phyloP scores from a whole-genome alignment of 768 basidiomycete genomes.

The Myochromella boudieri region DNA sequence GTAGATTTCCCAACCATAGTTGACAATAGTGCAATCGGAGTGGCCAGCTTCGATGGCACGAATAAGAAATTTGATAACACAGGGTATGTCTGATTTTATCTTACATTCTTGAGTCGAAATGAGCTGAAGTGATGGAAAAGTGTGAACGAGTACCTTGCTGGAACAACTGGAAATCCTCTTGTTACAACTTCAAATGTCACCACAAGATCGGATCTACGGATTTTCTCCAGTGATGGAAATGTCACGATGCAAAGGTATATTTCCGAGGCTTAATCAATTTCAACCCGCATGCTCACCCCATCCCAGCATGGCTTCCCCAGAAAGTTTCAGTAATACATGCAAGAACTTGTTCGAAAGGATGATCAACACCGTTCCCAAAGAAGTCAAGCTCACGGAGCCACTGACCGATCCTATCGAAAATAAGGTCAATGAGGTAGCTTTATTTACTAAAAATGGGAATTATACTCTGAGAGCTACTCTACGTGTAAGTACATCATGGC shows the following conservation, averaged over 20 bases:
- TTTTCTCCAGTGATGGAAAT: slow-evolving; percentile 1
- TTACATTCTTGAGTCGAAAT: too few species aligned
- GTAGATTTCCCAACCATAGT: slow-evolving; percentile 28
- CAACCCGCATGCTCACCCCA: too few species aligned
- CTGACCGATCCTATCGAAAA: background rate
- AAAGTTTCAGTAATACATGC: background rate
- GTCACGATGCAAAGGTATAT: background rate
- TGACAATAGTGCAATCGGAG: background rate
- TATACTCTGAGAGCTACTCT: background rate
- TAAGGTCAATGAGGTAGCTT: background rate
- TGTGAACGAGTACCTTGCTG: too few species aligned
- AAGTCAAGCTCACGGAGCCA: background rate
- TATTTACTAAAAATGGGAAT: background rate
- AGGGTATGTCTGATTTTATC: too few species aligned
- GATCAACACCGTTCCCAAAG: too few species aligned
- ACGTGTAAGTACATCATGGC: background rate
- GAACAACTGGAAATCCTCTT: background rate
- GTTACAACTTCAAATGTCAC: background rate
- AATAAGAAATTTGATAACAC: background rate
- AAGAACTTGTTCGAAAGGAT: background rate
- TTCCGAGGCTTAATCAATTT: too few species aligned
- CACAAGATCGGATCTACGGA: background rate
- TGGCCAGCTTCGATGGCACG: background rate
- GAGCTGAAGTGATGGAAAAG: too few species aligned
- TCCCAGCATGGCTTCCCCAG: background rate